These are phyloP conservation scores for Corylus americana DNA, from an alignment of 306 rosid genomes.

Conservation along the genomic window DNA sequence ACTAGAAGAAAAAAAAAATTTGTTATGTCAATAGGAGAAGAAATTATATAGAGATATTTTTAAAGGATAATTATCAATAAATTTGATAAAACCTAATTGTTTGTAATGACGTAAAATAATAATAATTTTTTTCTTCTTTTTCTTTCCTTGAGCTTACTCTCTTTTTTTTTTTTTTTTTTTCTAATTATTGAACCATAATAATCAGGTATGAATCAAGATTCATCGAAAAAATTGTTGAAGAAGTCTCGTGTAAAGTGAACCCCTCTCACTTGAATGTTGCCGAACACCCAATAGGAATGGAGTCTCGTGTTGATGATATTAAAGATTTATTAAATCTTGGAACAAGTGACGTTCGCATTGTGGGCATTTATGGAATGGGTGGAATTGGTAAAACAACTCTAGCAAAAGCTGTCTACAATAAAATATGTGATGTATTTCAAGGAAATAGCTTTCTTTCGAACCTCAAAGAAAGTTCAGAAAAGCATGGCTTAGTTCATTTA, in stretches of 20 bases:
- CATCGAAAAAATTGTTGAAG: slow-evolving; percentile 8
- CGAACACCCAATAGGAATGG: slow-evolving; percentile 17
- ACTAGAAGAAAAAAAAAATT: too few relatives aligned
- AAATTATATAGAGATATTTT: too few relatives aligned
- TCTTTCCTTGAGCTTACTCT: neutral
- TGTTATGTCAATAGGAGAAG: too few relatives aligned
- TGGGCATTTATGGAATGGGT: slow-evolving; percentile 32
- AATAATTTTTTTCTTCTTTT: too few relatives aligned
- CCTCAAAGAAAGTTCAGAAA: neutral
- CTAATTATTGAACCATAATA: neutral
- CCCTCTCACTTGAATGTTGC: slow-evolving; percentile 10
- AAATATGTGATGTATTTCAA: slow-evolving; percentile 10
- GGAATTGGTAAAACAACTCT: slow-evolving; percentile 31
- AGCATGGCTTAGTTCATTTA: neutral
- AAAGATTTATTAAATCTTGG: neutral
- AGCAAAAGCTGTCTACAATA: slow-evolving; percentile 31
- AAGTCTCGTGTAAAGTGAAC: neutral
- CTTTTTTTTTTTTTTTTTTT: neutral
- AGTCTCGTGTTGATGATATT: neutral
- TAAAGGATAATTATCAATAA: too few relatives aligned
- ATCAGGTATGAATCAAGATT: slow-evolving; percentile 23
- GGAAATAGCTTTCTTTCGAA: slow-evolving; percentile 9
- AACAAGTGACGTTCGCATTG: neutral
- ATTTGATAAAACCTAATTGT: too few relatives aligned
- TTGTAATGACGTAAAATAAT: too few relatives aligned